phyloP scores from a whole-genome alignment of 352 stramenopile species.

The Phytophthora pisi region DNA sequence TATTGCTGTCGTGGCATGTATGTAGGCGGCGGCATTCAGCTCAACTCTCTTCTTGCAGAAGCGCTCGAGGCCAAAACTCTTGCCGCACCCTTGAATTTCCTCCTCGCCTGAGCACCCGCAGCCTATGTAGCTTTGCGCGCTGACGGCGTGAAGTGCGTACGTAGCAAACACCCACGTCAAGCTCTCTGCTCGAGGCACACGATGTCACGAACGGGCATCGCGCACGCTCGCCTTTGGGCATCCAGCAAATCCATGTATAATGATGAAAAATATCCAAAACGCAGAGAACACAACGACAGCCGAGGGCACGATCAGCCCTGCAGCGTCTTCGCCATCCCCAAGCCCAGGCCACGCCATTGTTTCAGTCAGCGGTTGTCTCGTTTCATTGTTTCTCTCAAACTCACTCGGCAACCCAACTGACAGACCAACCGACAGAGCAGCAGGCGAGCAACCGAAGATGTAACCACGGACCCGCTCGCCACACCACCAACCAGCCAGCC shows the following conservation, averaged over 20 bases:
- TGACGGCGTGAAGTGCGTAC: slow-evolving; percentile 16
- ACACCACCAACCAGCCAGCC: slow-evolving; percentile 2
- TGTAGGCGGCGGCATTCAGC: slow-evolving; percentile 25
- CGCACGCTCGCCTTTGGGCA: slow-evolving; percentile 28
- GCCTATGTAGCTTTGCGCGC: slow-evolving; percentile 10
- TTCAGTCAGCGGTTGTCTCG: slow-evolving; percentile 26
- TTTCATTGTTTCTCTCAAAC: slow-evolving; percentile 44
- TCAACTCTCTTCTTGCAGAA: slow-evolving; percentile 22
- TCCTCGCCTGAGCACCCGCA: slow-evolving; percentile 27
- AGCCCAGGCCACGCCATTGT: slow-evolving; percentile 24
- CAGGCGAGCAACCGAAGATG: slow-evolving; percentile 10
- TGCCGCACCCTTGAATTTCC: slow-evolving; percentile 28
- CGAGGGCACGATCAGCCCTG: slow-evolving; percentile 17
- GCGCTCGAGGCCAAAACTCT: slow-evolving; percentile 21
- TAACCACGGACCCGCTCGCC: slow-evolving; percentile 12
- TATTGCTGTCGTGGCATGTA: slow-evolving; percentile 39
- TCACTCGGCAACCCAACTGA: slow-evolving; percentile 34
- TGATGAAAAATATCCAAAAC: slow-evolving; percentile 51
- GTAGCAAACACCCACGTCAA: slow-evolving; percentile 31
- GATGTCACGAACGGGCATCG: slow-evolving; percentile 24
- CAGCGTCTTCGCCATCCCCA: slow-evolving; percentile 27
- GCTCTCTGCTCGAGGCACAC: slow-evolving; percentile 35
- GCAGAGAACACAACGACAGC: slow-evolving; percentile 46
- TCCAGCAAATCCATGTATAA: slow-evolving; percentile 46
- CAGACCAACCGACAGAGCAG: slow-evolving; percentile 28